Base-by-base conservation (phyloP, 257 asterid species). In the Nemophila menziesii region DNA sequence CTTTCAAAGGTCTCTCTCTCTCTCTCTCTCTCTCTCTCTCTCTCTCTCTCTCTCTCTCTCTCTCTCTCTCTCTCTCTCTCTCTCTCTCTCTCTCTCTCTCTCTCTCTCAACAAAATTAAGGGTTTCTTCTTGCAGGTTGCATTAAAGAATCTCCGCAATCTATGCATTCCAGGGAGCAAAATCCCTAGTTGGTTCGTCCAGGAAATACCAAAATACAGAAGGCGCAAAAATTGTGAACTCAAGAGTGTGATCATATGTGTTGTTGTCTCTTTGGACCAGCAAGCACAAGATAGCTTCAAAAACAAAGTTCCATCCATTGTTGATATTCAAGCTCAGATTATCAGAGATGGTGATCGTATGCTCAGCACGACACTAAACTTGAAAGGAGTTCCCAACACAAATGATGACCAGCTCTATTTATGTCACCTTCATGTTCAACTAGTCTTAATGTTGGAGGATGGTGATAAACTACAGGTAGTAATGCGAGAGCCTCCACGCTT, bases 351-450 rank as follows among this genome's bases (percentile, higher is more conserved):
- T 29, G 33, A 16, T 26, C 27, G 49, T 27, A 39, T 52, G 11
- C 21, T 1, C 46, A 44, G 22, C 3, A 33, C 16, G 1, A 22
- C 52, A 15, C 14, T 59, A 58, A 0, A 33, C 37, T 44, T 65
- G 13, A 0, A 5, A 4, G 67, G 60, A 47, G 58, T 51, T 22
- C 67, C 71, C 5, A 26, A 40, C 16, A 58, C 71, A 2, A 21
- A 45, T 13, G 71, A 65, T 8, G 67, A 59, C 46, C 71, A 65
- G 33, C 63, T 65, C 36, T 65, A 59, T 29, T 55, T 65, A 15
- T 59, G 71, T 43, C 45, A 60, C 33, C 54, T 40, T 46, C 43
- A 51, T 5, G 63, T 54, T 2, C 17, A 4, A 10, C 34, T 65
- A 16, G 57, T 52, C 11, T 41, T 51, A 1, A 49, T 39, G 49